phyloP scores from a whole-genome alignment of 2,329 filamentous ascomycete genomes.

The Scolecobasidium constrictum region DNA sequence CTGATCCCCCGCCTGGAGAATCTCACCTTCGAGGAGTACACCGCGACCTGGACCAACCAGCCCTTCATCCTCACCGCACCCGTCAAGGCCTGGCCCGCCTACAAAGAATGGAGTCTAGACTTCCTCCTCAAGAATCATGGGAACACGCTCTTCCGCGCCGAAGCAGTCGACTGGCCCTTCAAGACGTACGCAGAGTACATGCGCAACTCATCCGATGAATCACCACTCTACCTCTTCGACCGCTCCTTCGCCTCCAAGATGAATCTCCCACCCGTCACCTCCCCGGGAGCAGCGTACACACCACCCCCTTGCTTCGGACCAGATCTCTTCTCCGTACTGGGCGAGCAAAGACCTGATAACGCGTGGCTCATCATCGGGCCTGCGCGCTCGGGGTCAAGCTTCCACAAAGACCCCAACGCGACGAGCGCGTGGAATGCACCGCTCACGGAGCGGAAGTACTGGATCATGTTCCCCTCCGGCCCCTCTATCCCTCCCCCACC shows the following conservation, averaged over 20 bases:
- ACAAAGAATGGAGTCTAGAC: constrained; percentile 62
- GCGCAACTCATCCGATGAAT: constrained; percentile 69
- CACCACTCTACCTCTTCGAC: constrained; percentile 87
- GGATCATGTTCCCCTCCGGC: constrained; percentile 91
- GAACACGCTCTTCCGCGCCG: constrained; percentile 67
- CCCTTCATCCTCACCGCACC: constrained; percentile 82
- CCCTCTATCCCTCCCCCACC: constrained; percentile 55
- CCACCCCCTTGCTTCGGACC: constrained; percentile 74
- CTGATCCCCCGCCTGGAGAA: constrained; percentile 59
- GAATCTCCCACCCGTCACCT: constrained; percentile 50
- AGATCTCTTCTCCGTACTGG: constrained; percentile 74
- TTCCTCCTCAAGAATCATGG: constrained; percentile 53
- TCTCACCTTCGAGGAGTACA: constrained; percentile 63
- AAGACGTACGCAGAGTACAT: constrained; percentile 76
- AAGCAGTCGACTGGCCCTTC: constrained; percentile 87
- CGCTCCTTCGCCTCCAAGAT: constrained; percentile 81
- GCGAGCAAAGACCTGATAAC: constrained; percentile 68
- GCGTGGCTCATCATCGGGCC: constrained; percentile 91
- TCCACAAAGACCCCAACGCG: constrained; percentile 72
- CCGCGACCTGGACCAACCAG: constrained; percentile 60
- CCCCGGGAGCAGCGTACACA: constrained; percentile 55
- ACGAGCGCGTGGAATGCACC: constrained; percentile 88
- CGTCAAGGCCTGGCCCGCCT: constrained; percentile 73
- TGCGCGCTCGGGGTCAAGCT: constrained; percentile 78
- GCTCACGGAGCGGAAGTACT: constrained; percentile 83